phyloP scores from a whole-genome alignment of 768 basidiomycete species.

The Suillus placidus region DNA sequence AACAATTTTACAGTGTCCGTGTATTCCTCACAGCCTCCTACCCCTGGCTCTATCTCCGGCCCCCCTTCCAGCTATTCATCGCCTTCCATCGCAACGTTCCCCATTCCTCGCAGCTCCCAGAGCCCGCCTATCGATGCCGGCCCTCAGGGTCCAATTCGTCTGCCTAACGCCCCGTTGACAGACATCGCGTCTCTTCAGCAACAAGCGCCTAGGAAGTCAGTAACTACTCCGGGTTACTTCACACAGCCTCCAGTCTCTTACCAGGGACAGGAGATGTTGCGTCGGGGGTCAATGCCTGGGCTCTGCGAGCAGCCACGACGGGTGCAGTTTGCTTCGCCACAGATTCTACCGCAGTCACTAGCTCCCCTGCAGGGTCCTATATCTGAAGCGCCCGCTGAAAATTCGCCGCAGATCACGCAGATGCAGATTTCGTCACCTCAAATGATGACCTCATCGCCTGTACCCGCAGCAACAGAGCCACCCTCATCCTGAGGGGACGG shows the following conservation, averaged over 20 bases:
- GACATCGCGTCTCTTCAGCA: slow-evolving; percentile 62
- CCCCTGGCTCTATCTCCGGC: slow-evolving; percentile 52
- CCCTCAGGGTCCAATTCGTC: slow-evolving; percentile 52
- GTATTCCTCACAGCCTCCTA: slow-evolving; percentile 37
- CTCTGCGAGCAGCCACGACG: slow-evolving; percentile 25
- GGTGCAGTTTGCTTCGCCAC: slow-evolving; percentile 32
- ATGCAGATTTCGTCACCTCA: slow-evolving; percentile 31
- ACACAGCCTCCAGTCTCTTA: slow-evolving; percentile 28
- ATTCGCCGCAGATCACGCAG: slow-evolving; percentile 23
- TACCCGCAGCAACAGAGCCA: slow-evolving; percentile 20
- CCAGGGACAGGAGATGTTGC: slow-evolving; percentile 33
- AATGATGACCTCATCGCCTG: slow-evolving; percentile 25
- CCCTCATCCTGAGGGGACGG: slow-evolving; percentile 21
- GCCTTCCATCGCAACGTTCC: slow-evolving; percentile 59
- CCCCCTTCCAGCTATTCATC: slow-evolving; percentile 70
- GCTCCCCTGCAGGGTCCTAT: slow-evolving; percentile 29
- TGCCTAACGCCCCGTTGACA: slow-evolving; percentile 71
- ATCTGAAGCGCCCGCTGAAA: slow-evolving; percentile 24
- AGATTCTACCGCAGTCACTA: slow-evolving; percentile 33
- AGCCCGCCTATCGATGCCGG: slow-evolving; percentile 55
- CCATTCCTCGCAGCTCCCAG: slow-evolving; percentile 59
- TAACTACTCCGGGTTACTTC: slow-evolving; percentile 37
- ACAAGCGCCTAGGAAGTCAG: slow-evolving; percentile 37
- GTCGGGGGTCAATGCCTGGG: slow-evolving; percentile 34
- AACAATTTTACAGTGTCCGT: slow-evolving; percentile 25